Conservation (phyloP, 495 filamentous ascomycete genomes). For the Penicillium mononematosum region DNA sequence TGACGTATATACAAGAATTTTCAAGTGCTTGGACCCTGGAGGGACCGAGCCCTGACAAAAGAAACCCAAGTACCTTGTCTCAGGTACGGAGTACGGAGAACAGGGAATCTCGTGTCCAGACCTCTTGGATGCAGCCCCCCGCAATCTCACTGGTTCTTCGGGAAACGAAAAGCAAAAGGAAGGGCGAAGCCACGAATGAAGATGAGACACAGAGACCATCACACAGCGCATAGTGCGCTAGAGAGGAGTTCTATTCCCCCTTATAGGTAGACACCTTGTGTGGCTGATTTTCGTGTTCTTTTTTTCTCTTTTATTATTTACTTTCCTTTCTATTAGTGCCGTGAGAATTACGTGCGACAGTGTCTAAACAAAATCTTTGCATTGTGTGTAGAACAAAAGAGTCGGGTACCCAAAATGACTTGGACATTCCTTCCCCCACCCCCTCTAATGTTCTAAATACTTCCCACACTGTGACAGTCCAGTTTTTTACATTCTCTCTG, state of each 20-base stretch:
- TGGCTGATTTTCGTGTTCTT: neutral
- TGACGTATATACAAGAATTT: neutral
- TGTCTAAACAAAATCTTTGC: neutral
- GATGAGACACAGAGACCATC: slow-evolving; percentile 8
- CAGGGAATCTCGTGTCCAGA: slow-evolving; percentile 11
- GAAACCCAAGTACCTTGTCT: neutral
- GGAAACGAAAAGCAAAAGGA: slow-evolving; percentile 1
- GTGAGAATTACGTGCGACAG: neutral
- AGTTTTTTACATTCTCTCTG: slow-evolving; percentile 13
- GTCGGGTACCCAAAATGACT: slow-evolving; percentile 12
- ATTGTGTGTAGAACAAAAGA: slow-evolving; percentile 3
- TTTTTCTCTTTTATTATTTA: neutral
- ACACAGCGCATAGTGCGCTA: slow-evolving; percentile 2
- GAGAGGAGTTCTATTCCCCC: neutral
- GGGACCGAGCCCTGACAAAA: slow-evolving; percentile 8
- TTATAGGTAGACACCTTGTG: neutral
- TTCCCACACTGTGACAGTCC: slow-evolving; percentile 10
- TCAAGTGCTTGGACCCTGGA: slow-evolving; percentile 1
- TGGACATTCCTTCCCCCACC: slow-evolving; percentile 7
- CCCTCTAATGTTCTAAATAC: slow-evolving; percentile 10
- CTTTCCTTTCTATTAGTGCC: neutral
- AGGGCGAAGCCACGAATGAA: slow-evolving; percentile 11
- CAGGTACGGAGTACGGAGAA: neutral
- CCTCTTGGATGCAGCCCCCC: slow-evolving; percentile 5
- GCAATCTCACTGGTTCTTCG: slow-evolving; percentile 12